Base-by-base conservation (phyloP, 352 stramenopile genomes). In the Phytophthora podocarpi region DNA sequence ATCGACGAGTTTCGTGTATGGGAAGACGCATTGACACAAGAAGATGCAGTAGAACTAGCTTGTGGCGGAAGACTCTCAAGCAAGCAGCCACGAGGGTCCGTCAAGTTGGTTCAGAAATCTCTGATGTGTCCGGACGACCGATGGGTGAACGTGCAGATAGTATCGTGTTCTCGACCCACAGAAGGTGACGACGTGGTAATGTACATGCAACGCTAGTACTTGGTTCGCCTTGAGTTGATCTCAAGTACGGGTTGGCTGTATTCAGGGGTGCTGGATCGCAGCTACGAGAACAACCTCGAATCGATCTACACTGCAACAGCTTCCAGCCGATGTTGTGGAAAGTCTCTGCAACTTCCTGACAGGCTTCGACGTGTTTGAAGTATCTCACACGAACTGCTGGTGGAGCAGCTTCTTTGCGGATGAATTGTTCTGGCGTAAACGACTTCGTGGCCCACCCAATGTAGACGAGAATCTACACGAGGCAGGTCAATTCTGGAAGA, bases 1-100 rank as follows among this genome's bases (percentile, higher is more conserved):
- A 34, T 82, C 6, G 62, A 82, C 26, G 69, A 71, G 11, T 74
- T 79, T 11, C 59, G 63, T 16, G 16, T 70, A 15, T 82, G 65
- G 65, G 51, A 48, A 39, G 51, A 42, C 7, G 40, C 28, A 11
- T 21, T 76, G 1, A 42, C 23, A 0, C 13, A 27, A 0, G 13
- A 35, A 0, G 40, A 60, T 4, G 41, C 71, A 15, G 11, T 15
- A 9, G 23, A 18, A 34, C 40, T 76, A 7, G 45, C 61, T 42
- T 8, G 20, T 37, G 34, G 40, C 16, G 45, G 27, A 27, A 30
- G 37, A 28, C 8, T 46, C 15, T 4, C 32, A 20, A 41, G 16
- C 7, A 12, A 21, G 2, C 30, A 24, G 24, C 45, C 50, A 11
- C 31, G 30, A 40, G 48, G 26, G 8, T 41, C 26, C 8, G 9